Conservation (phyloP, 1,284 basidiomycete genomes). For the Heterobasidion parviporum region DNA sequence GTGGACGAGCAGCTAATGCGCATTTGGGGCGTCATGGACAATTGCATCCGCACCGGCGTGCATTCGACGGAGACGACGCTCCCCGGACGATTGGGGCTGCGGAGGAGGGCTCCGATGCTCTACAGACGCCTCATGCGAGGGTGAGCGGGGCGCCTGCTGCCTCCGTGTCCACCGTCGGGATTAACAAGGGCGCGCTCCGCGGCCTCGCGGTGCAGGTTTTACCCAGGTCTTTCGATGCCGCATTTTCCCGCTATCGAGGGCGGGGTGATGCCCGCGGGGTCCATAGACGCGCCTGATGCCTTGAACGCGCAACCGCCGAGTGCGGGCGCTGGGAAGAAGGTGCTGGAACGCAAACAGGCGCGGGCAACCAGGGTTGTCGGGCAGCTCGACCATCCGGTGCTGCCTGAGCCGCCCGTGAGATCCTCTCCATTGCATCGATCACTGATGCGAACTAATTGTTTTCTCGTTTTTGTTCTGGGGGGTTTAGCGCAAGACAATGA, state of each 20-base stretch:
- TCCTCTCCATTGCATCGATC: slow-evolving; percentile 1
- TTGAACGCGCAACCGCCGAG: not conserved
- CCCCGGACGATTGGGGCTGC: slow-evolving; percentile 78
- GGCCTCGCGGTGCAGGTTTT: slow-evolving; percentile 40
- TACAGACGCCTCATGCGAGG: slow-evolving; percentile 87
- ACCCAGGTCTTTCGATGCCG: slow-evolving; percentile 49
- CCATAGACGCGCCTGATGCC: slow-evolving; percentile 32
- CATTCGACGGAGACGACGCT: slow-evolving; percentile 70
- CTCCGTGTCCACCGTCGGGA: too few species aligned
- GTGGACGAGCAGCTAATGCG: slow-evolving; percentile 43
- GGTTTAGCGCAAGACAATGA: slow-evolving; percentile 67
- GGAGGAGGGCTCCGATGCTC: slow-evolving; percentile 76
- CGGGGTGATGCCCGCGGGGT: slow-evolving; percentile 17
- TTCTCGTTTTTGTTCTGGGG: not conserved
- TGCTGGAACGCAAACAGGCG: slow-evolving; percentile 1
- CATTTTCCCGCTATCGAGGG: slow-evolving; percentile 34
- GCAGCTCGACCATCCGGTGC: slow-evolving; percentile 73
- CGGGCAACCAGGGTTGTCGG: slow-evolving; percentile 59
- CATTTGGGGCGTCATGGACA: slow-evolving; percentile 93
- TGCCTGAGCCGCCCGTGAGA: slow-evolving; percentile 76
- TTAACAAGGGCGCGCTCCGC: not conserved
- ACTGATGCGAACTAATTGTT: not conserved
- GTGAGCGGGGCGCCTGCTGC: slow-evolving; percentile 25
- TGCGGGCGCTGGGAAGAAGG: not conserved
- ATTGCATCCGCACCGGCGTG: slow-evolving; percentile 85